A percentile compares a stretch with the other conserved stretches of the same genome.
These are phyloP conservation scores for Entonaema liquescens DNA, from an alignment of 495 filamentous ascomycete species.

Conservation along the genomic window DNA sequence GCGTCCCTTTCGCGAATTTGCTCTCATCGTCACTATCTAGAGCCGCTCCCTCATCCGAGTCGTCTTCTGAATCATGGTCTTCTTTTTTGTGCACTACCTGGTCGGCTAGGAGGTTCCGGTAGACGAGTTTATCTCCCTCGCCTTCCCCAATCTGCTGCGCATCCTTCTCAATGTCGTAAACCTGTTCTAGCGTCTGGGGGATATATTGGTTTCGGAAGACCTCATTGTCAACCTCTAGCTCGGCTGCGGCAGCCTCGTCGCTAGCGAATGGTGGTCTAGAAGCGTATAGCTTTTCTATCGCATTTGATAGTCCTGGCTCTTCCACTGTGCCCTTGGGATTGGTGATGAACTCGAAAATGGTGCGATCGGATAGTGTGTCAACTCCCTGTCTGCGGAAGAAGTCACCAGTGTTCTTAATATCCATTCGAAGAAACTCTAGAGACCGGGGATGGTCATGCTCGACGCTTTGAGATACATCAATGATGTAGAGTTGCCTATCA, in stretches of 20 bases:
- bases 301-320: slow-evolving; percentile 55
- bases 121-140: slow-evolving; percentile 76
- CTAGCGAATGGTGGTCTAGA: slow-evolving; percentile 44
- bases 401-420: slow-evolving; percentile 93
- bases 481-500: slow-evolving; percentile 83
- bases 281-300: slow-evolving; percentile 59
- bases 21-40: slow-evolving; percentile 57
- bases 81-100: slow-evolving; percentile 59
- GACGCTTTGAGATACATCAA: slow-evolving; percentile 96
- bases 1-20: slow-evolving; percentile 69
- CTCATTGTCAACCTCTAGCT: slow-evolving; percentile 78
- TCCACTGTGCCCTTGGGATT: slow-evolving; percentile 59
- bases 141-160: slow-evolving; percentile 77
- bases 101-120: slow-evolving; percentile 79
- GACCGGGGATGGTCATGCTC: slow-evolving; percentile 94
- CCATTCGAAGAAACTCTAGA: slow-evolving; percentile 93
- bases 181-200: slow-evolving; percentile 90
- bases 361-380: slow-evolving; percentile 74
- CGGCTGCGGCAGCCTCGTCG: slow-evolving; percentile 56
- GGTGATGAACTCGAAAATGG: slow-evolving; percentile 82
- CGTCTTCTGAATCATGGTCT: slow-evolving; percentile 47
- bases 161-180: slow-evolving; percentile 95
- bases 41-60: slow-evolving; percentile 50
- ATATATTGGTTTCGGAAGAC: slow-evolving; percentile 97
- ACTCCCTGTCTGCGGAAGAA: slow-evolving; percentile 90